A percentile compares a stretch with the other conserved stretches of the same genome.
phyloP scores from a whole-genome alignment of 352 stramenopile genomes.

The Chrysophaeum taylorii region DNA sequence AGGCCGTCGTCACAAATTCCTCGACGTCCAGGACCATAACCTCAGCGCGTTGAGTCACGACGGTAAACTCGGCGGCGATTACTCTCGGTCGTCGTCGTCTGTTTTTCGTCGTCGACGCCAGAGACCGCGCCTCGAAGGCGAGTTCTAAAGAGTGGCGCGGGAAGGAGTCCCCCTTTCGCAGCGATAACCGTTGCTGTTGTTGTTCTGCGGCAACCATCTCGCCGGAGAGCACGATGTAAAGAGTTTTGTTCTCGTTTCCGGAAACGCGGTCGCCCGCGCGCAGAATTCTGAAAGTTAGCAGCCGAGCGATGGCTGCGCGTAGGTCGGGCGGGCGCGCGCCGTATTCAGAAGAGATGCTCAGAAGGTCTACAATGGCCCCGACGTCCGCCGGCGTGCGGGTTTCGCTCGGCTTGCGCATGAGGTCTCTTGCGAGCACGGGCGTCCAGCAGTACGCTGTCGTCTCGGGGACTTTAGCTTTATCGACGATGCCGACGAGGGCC shows the following conservation, averaged over 20 bases:
- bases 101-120: neutral
- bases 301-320: neutral
- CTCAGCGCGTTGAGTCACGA: neutral
- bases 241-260: too few species aligned
- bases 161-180: neutral
- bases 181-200: neutral
- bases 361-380: neutral
- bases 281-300: neutral
- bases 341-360: neutral
- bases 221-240: too few species aligned
- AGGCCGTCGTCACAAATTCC: neutral
- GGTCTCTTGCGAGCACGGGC: neutral
- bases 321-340: neutral
- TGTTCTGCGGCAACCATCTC: neutral
- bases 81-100: too few species aligned
- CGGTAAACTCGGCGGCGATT: neutral
- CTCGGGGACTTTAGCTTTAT: neutral
- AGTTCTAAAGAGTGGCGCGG: neutral
- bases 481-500: neutral
- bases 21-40: neutral
- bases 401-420: neutral
- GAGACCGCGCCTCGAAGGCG: neutral
- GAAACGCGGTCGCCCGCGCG: too few species aligned
- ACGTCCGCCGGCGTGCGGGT: neutral
- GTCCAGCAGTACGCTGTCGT: neutral